Evolutionary conservation across 345 rosid genomes (phyloP), one percentile per base, ranked within the genome.

Genomic region (Brassica carinata): DNA sequence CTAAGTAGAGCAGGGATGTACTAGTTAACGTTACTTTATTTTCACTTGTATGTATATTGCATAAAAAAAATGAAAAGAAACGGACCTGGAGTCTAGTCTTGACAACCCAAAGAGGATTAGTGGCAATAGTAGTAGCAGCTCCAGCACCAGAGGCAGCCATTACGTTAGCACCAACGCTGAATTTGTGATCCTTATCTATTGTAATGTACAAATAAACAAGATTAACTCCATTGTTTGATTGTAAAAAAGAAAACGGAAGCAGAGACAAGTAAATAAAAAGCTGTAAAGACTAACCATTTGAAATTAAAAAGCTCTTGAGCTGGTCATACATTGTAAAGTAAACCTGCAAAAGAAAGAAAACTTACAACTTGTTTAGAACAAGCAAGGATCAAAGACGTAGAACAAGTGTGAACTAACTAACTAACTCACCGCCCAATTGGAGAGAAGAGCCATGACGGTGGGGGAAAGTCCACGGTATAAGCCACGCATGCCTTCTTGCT

Each of bases 81-180:
- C 87, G 1, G 71, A 94, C 95, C 84, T 94, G 98, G 75, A 90
- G 93, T 82, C 98, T 84, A 75, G 96, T 91, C 88, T 93, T 93
- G 75, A 93, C 98, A 84, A 91, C 98, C 98, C 98, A 94, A 77
- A 92, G 94, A 81, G 98, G 96, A 83, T 91, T 93, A 5, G 94
- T 93, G 55, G 82, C 86, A 67, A 90, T 86, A 14, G 94, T 85
- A 64, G 98, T 93, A 7, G 89, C 92, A 80, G 90, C 98, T 30
- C 98, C 94, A 82, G 96, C 98, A 78, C 92, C 97, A 77, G 92
- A 84, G 63, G 98, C 96, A 87, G 94, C 98, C 45, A 89, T 81
- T 87, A 94, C 77, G 72, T 90, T 93, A 70, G 91, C 90, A 77
- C 96, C 94, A 34, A 93, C 67, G 18, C 90, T 86, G 8, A 93